A percentile compares a stretch with the other conserved stretches of the same genome.
phyloP scores from a whole-genome alignment of 169 alveolate genomes.

The Cryptosporidium xiaoi region DNA sequence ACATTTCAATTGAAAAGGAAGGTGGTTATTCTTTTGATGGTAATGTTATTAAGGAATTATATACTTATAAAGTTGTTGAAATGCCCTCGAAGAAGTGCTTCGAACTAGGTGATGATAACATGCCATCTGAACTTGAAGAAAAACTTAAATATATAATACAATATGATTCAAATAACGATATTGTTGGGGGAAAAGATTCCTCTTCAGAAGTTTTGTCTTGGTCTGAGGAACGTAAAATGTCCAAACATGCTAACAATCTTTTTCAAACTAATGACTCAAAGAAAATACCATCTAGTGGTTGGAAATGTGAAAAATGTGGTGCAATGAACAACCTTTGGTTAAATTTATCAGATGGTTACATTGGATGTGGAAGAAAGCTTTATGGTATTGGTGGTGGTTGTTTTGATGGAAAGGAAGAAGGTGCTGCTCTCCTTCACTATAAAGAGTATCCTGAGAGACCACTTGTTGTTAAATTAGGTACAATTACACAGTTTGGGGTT shows the following conservation, averaged over 20 bases:
- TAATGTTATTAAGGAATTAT: slow-evolving; percentile 14
- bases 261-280: slow-evolving; percentile 77
- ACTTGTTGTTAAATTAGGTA: slow-evolving; percentile 92
- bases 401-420: slow-evolving; percentile 86
- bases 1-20: slow-evolving; percentile 29
- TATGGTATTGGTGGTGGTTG: slow-evolving; percentile 90
- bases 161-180: slow-evolving; percentile 5
- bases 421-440: slow-evolving; percentile 91
- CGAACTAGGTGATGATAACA: neutral
- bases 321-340: slow-evolving; percentile 80
- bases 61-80: slow-evolving; percentile 1
- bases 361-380: slow-evolving; percentile 90
- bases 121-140: slow-evolving; percentile 14
- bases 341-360: slow-evolving; percentile 84
- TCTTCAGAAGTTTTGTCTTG: neutral
- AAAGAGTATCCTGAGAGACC: slow-evolving; percentile 79
- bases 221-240: slow-evolving; percentile 64
- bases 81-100: slow-evolving; percentile 7
- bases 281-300: slow-evolving; percentile 66
- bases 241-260: slow-evolving; percentile 78
- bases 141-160: slow-evolving; percentile 32
- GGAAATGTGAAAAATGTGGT: slow-evolving; percentile 79
- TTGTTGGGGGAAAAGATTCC: neutral
- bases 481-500: slow-evolving; percentile 89
- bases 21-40: slow-evolving; percentile 49